Base-by-base conservation (phyloP, 1,284 basidiomycete genomes). In the Leccinum fallax region DNA sequence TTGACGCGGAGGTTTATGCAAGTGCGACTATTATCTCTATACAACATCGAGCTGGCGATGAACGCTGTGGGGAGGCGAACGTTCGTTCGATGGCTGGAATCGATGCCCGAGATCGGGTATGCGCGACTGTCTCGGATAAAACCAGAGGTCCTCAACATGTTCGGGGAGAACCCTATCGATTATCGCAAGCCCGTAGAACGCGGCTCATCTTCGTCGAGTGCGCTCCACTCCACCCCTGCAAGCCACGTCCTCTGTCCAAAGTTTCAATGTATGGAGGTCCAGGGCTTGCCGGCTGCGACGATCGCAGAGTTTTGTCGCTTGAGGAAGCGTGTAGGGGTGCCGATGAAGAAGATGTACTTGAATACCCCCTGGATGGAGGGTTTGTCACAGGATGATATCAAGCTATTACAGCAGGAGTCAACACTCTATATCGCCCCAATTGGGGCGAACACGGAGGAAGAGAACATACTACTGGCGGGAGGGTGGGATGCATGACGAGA, bases 21-120 rank as follows among this genome's bases (percentile, higher is more conserved):
- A 62, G 75, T 88, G 61, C 77, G 77, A 65, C 68, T 86, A 16
- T 71, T 89, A 58, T 82, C 83, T 11, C 61, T 85, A 53, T 83
- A 81, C 66, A 72, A 74, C 19, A 61, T 85, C 38, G 74, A 83
- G 30, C 61, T 80, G 34, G 62, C 67, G 30, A 63, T 67, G 48
- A 69, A 63, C 24, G 48, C 64, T 16, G 21, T 24, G 43, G 74
- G 74, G 28, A 65, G 66, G 56, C 60, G 65, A 38, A 64, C 70
- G 34, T 68, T 85, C 63, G 72, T 83, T 49, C 76, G 76, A 53
- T 85, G 81, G 80, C 69, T 88, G 46, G 71, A 80, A 51, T 80
- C 84, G 21, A 83, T 88, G 80, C 84, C 85, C 13, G 69, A 76
- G 26, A 69, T 89, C 34, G 74, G 69, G 55, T 83, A 82, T 68